Evolutionary conservation across 1,284 basidiomycete genomes (phyloP), one percentile per base, ranked within the genome.

Genomic region (Sparassis latifolia): DNA sequence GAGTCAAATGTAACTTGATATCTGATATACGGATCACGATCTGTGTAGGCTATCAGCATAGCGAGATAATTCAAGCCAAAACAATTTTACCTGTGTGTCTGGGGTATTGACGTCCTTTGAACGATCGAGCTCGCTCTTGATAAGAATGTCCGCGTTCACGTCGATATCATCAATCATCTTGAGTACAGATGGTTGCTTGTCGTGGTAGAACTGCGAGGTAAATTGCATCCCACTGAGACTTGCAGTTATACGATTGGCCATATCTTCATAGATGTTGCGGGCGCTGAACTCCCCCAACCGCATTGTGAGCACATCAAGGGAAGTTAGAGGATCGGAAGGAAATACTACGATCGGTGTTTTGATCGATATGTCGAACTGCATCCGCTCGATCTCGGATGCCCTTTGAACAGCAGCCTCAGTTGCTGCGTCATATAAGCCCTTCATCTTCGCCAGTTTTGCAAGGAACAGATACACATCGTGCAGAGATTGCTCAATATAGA

Each of bases 101-200:
- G 90, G 88, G 48, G 72, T 70, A 42, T 79, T 73, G 9, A 64
- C 61, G 50, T 83, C 76, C 20, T 62, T 60, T 10, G 61, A 64
- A 39, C 80, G 76, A 60, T 87, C 76, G 42, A 80, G 72, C 32
- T 68, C 69, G 46, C 66, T 68, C 5, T 69, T 75, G 66, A 97
- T 91, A 30, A 81, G 70, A 55, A 95, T 70, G 37, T 87, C 78
- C 5, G 89, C 81, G 10, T 74, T 75, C 53, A 98, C 78, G 54
- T 88, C 79, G 48, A 98, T 95, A 61, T 97, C 91, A 60, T 98
- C 91, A 44, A 99, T 88, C 62, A 99, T 90, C 68, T 92, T 94
- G 53, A 97, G 72, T 2, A 69, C 73, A 2, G 77, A 76, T 12
- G 74, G 61, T 46, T 71, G 58, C 43, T 46, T 77, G 2, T 80